Evolutionary conservation across 306 rosid species (phyloP).

Genomic region (Cicer judaicum): DNA sequence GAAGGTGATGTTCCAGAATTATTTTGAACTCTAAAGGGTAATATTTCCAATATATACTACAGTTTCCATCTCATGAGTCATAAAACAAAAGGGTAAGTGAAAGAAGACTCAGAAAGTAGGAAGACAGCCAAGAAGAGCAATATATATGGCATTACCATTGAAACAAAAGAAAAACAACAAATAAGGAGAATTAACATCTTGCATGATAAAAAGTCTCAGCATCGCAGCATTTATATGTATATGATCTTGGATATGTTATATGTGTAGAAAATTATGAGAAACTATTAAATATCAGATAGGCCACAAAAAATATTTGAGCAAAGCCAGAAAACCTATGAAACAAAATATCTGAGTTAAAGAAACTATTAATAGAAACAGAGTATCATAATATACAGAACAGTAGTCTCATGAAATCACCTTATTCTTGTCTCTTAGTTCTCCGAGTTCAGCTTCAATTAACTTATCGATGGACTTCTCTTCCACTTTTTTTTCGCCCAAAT

Average conservation of each 20-base stretch:
- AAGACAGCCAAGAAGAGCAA: neutral
- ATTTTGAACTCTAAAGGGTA: neutral
- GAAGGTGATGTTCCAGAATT: neutral
- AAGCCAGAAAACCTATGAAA: slow-evolving; percentile 10
- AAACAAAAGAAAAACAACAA: slow-evolving; percentile 25
- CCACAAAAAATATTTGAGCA: neutral
- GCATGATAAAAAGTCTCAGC: slow-evolving; percentile 21
- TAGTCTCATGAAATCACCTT: slow-evolving; percentile 62
- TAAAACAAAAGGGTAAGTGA: neutral
- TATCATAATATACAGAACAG: neutral
- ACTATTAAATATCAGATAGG: slow-evolving; percentile 28
- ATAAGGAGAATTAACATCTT: neutral
- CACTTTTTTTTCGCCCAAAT: slow-evolving; percentile 50
- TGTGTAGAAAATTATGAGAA: slow-evolving; percentile 16
- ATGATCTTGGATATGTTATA: slow-evolving; percentile 10
- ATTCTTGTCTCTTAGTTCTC: slow-evolving; percentile 75
- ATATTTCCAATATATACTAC: slow-evolving; percentile 23
- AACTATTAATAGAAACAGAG: slow-evolving; percentile 30
- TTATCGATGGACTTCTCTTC: slow-evolving; percentile 75
- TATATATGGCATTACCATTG: neutral
- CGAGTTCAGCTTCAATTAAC: slow-evolving; percentile 82
- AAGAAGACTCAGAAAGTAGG: slow-evolving; percentile 3
- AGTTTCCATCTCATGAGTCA: slow-evolving; percentile 18
- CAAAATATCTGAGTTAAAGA: slow-evolving; percentile 9
- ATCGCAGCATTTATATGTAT: slow-evolving; percentile 8